phyloP scores from a whole-genome alignment of 2,329 filamentous ascomycete species.

The Arthrocladium fulminans region DNA sequence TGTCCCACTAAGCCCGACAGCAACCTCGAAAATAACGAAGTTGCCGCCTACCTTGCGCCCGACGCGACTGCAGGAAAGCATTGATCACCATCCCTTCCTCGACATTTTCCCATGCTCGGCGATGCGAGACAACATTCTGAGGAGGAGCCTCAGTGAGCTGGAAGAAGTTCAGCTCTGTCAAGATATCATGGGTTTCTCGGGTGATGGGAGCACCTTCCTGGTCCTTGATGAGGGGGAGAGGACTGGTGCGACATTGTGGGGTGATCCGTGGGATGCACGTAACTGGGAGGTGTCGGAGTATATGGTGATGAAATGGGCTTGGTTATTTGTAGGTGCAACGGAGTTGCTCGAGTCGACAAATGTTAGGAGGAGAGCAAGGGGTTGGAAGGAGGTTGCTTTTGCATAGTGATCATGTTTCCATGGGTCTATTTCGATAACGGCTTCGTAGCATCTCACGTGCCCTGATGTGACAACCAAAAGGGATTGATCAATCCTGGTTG shows the following conservation, averaged over 20 bases:
- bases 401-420: no score
- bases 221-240: conserved; percentile 8
- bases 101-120: conserved; percentile 31
- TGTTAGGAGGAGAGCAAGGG: conserved; percentile 13
- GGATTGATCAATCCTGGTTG: no score
- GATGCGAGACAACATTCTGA: conserved; percentile 31
- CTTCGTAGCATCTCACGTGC: no score
- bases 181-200: conserved; percentile 12
- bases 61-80: conserved; percentile 30
- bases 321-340: conserved; percentile 11
- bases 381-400: conserved; percentile 16
- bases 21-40: neutral
- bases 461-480: no score
- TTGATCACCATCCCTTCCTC: conserved; percentile 35
- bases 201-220: conserved; percentile 10
- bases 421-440: no score
- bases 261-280: conserved; percentile 35
- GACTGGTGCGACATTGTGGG: conserved; percentile 41
- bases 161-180: conserved; percentile 10
- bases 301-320: conserved; percentile 40
- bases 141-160: neutral
- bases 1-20: conserved; percentile 11
- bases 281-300: conserved; percentile 42
- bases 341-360: conserved; percentile 14
- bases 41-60: conserved; percentile 28